Evolutionary conservation across 305 asterid species (phyloP).

Genomic region (Ajuga reptans): DNA sequence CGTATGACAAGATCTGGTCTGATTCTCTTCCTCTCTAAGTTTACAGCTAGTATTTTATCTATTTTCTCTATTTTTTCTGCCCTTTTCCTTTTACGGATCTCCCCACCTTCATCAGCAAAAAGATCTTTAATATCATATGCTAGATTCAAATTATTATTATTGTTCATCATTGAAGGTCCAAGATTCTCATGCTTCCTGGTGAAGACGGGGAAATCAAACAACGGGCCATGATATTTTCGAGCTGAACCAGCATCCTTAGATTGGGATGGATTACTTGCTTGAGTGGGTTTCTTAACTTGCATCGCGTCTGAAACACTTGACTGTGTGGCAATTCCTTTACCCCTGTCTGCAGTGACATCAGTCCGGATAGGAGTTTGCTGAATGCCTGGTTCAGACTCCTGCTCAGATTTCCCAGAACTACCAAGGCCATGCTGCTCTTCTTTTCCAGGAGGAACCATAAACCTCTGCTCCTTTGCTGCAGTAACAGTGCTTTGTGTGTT

Average conservation of each 20-base stretch:
- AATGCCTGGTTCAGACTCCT: conserved; percentile 45
- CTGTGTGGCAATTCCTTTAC: conserved; percentile 59
- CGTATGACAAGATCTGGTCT: conserved; percentile 82
- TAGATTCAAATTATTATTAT: conserved; percentile 57
- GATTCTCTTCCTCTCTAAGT: conserved; percentile 91
- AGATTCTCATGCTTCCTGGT: conserved; percentile 82
- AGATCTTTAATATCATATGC: conserved; percentile 75
- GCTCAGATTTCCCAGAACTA: conserved; percentile 51
- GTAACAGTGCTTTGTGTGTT: conserved; percentile 35
- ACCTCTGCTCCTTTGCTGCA: conserved; percentile 47
- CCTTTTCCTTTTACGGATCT: conserved; percentile 52
- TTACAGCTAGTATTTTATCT: conserved; percentile 64
- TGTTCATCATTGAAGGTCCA: conserved; percentile 74
- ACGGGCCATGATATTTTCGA: conserved; percentile 93
- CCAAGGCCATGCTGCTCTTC: conserved; percentile 57
- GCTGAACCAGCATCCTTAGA: conserved; percentile 64
- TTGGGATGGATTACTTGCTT: conserved; percentile 48
- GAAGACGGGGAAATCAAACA: conserved; percentile 93
- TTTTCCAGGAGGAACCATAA: conserved; percentile 48
- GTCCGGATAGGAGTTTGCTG: conserved; percentile 47
- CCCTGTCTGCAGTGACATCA: conserved; percentile 63
- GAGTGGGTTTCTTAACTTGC: conserved; percentile 59
- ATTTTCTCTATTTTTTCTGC: conserved; percentile 60
- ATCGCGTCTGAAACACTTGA: conserved; percentile 46
- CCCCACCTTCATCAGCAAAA: conserved; percentile 57